Evolutionary conservation across 805 yeast genomes (phyloP).

Genomic region (Clavispora fructus): DNA sequence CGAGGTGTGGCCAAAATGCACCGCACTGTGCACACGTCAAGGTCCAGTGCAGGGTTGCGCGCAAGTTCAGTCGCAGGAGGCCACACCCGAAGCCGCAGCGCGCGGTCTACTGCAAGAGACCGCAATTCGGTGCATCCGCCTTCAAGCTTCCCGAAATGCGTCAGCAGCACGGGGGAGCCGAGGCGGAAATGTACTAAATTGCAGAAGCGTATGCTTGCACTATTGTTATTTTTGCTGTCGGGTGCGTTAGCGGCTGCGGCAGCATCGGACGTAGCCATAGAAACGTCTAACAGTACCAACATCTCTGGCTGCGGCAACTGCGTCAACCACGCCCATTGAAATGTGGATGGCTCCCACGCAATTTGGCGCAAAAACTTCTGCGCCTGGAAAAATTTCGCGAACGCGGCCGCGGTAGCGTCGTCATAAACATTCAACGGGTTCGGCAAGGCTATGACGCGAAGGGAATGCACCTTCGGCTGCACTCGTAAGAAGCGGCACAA

Average conservation of each 20-base stretch:
- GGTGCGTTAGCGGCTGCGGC: neutral
- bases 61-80: neutral
- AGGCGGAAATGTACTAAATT: neutral
- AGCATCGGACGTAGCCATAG: neutral
- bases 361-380: constrained; percentile 24
- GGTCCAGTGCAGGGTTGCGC: neutral
- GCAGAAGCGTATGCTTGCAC: neutral
- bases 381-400: constrained; percentile 21
- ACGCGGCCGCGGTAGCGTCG: constrained; percentile 19
- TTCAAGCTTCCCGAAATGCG: neutral
- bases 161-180: neutral
- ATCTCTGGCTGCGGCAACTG: constrained; percentile 24
- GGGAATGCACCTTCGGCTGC: constrained; percentile 14
- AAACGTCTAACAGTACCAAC: constrained; percentile 18
- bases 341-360: constrained; percentile 29
- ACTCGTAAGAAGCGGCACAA: constrained; percentile 12
- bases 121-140: neutral
- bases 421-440: constrained; percentile 38
- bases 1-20: neutral
- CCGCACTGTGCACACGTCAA: constrained; percentile 11
- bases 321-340: constrained; percentile 22
- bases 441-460: constrained; percentile 36
- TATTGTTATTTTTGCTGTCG: neutral
- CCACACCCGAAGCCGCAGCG: neutral
- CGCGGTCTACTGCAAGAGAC: neutral